These are phyloP conservation scores for Aspergillus viridinutans DNA, from an alignment of 2,329 filamentous ascomycete genomes.

Conservation along the genomic window DNA sequence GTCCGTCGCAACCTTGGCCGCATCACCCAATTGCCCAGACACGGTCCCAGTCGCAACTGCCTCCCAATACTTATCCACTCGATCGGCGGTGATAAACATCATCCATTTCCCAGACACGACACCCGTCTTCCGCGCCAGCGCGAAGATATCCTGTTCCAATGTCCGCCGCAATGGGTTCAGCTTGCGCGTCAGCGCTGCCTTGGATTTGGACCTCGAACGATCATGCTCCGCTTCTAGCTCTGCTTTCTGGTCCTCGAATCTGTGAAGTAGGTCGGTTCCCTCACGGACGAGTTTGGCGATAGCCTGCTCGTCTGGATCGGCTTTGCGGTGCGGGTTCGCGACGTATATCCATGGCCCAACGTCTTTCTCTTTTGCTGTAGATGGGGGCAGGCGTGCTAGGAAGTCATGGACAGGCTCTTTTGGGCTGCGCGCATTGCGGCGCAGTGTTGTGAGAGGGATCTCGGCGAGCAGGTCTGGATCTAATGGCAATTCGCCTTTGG, in stretches of 20 bases:
- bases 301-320: conserved; percentile 40
- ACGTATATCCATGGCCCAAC: conserved; percentile 68
- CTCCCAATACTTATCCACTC: conserved; percentile 46
- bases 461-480: not conserved
- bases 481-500: conserved; percentile 1
- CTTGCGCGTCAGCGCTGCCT: conserved; percentile 28
- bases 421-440: conserved; percentile 28
- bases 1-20: conserved; percentile 67
- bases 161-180: conserved; percentile 41
- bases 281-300: conserved; percentile 49
- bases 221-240: conserved; percentile 49
- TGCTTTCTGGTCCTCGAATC: conserved; percentile 44
- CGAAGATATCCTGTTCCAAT: conserved; percentile 54
- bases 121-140: conserved; percentile 55
- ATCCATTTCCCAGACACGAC: conserved; percentile 62
- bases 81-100: conserved; percentile 20
- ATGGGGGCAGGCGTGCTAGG: conserved; percentile 63
- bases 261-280: conserved; percentile 53
- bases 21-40: conserved; percentile 65
- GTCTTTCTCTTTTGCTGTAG: conserved; percentile 49
- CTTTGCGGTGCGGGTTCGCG: conserved; percentile 54
- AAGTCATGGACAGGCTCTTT: conserved; percentile 63
- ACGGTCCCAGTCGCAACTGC: conserved; percentile 63
- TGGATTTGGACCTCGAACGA: conserved; percentile 37
- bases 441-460: conserved; percentile 1